Evolutionary conservation across 73 alveolate species (phyloP).

Genomic region (Tetrahymena thermophila): DNA sequence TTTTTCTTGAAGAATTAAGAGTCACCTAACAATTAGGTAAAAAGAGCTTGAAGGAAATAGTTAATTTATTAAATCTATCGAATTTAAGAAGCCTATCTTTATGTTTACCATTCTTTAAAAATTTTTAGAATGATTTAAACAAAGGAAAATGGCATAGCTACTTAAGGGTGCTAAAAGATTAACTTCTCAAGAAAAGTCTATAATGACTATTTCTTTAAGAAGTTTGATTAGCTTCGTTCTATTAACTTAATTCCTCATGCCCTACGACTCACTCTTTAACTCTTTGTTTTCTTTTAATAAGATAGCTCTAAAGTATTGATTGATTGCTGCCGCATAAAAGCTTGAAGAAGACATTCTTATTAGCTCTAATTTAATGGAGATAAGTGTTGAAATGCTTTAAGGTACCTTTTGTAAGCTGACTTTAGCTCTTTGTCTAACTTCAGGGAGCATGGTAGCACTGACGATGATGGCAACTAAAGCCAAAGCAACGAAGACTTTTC

Average conservation of each 20-base stretch:
- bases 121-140: not conserved
- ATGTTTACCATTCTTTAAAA: not conserved
- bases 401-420: not conserved
- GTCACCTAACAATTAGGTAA: not conserved
- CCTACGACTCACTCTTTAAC: not conserved
- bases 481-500: conserved; percentile 3
- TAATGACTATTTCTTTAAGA: not conserved
- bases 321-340: not conserved
- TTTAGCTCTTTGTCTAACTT: not conserved
- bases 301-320: not conserved
- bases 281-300: not conserved
- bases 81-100: not conserved
- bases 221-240: not conserved
- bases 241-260: not conserved
- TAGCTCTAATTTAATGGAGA: not conserved
- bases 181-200: not conserved
- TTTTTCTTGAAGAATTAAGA: not conserved
- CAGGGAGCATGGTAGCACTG: conserved; percentile 5
- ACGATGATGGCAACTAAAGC: conserved; percentile 2
- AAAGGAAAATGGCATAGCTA: not conserved
- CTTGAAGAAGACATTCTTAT: not conserved
- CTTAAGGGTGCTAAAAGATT: not conserved
- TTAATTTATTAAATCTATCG: too few relatives aligned
- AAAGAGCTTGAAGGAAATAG: not conserved
- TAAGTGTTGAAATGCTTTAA: not conserved